Base-by-base conservation (phyloP, 108 stramenopile species). In the Cyclotella distinguenda region DNA sequence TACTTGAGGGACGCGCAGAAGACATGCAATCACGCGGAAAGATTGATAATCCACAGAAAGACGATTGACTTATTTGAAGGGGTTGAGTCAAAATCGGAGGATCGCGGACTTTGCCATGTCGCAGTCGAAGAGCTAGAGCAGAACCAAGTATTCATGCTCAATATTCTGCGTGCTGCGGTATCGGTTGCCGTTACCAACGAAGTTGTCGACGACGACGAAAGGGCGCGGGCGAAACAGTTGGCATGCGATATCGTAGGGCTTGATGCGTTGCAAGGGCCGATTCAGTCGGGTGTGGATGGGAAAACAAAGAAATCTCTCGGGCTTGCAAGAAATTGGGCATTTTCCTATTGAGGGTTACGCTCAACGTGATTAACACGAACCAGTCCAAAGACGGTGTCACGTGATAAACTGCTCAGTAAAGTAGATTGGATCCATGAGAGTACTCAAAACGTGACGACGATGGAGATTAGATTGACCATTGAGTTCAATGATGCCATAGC, bases 141-240 rank as follows among this genome's bases (percentile, higher is more conserved):
- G 13, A 82, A 77, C 53, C 59, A 60, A 45, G 38, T 54, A 1
- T 45, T 68, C 1, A 69, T 86, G 66, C 60, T 84, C 2, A 43
- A 68, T 7, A 62, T 82, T 26, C 25, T 86, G 9, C 60, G 71
- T 30, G 82, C 80, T 27, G 68, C 71, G 7, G 81, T 86, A 8
- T 70, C 74, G 1, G 65, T 82, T 42, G 78, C 64, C 21, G n/a
- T 58, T 1, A 4, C 25, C 7, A 30, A 28, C 13, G 30, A 64
- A 12, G 55, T 52, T 46, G 3, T 34, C 28, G 23, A 15, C 32
- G 25, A 43, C 2, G 47, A 32, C 4, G 67, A 70, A 38, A 58
- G 50, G 28, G 40, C 16, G 0, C 56, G 57, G 4, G 68, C 76
- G 6, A 43, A 43, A 42, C 36, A 64, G 4, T 18, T 77, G 25